Percentiles rank a stretch among this genome's conserved stretches.
Conservation (phyloP, 805 yeast species). For the Cyberlindnera veronae region DNA sequence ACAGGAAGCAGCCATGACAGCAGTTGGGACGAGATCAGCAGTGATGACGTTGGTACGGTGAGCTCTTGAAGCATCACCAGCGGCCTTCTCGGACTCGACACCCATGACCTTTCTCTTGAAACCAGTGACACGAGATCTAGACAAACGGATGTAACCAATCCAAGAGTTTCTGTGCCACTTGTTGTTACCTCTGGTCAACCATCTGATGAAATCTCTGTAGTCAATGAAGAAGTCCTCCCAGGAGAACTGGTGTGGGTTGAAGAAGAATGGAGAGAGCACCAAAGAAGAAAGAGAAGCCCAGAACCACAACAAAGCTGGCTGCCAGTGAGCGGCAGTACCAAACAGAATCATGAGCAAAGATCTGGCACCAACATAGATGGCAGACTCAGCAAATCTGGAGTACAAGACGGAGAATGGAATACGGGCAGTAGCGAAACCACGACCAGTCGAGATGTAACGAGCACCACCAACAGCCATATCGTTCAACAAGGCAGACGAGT, state of each 20-base stretch:
- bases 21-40: slow-evolving; percentile 70
- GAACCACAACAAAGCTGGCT: slow-evolving; percentile 92
- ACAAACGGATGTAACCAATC: slow-evolving; percentile 79
- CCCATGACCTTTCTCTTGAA: slow-evolving; percentile 72
- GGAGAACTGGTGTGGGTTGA: slow-evolving; percentile 97
- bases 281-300: slow-evolving; percentile 91
- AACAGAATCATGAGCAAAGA: slow-evolving; percentile 67
- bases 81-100: slow-evolving; percentile 75
- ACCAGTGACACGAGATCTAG: slow-evolving; percentile 84
- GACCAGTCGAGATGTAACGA: slow-evolving; percentile 79
- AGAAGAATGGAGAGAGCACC: slow-evolving; percentile 87
- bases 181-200: slow-evolving; percentile 89
- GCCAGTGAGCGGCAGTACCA: slow-evolving; percentile 82
- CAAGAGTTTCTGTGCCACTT: slow-evolving; percentile 87
- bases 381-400: slow-evolving; percentile 76
- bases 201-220: slow-evolving; percentile 88
- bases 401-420: slow-evolving; percentile 71
- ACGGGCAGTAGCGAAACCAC: slow-evolving; percentile 83
- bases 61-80: slow-evolving; percentile 82
- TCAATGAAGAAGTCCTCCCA: slow-evolving; percentile 96
- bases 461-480: slow-evolving; percentile 85
- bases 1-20: slow-evolving; percentile 73
- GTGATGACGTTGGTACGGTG: slow-evolving; percentile 69
- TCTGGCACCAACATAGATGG: slow-evolving; percentile 83
- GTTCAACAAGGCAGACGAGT: slow-evolving; percentile 64